phyloP scores from a whole-genome alignment of 768 basidiomycete species.

The Russula olivacea region DNA sequence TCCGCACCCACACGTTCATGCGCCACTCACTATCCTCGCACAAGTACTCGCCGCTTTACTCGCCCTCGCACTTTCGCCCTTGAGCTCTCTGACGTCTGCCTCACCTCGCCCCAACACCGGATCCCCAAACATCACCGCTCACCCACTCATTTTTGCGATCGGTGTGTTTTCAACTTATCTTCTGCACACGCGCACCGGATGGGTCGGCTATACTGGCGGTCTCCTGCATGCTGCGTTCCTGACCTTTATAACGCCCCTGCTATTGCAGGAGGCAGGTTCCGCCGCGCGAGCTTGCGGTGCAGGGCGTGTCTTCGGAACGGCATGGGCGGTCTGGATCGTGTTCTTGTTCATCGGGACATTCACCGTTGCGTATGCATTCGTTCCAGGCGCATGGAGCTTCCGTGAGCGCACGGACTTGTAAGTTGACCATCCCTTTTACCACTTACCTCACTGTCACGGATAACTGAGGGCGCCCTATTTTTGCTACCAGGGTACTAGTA shows the following conservation, averaged over 20 bases:
- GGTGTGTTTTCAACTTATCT: constrained; percentile 49
- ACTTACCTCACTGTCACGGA: background rate
- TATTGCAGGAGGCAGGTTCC: constrained; percentile 45
- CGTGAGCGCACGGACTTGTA: constrained; percentile 74
- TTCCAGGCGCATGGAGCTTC: constrained; percentile 69
- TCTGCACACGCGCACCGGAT: constrained; percentile 57
- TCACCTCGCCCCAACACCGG: background rate
- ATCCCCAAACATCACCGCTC: constrained; percentile 30
- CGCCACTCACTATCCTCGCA: constrained; percentile 58
- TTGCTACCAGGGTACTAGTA: constrained; percentile 42
- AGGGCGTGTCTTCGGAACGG: constrained; percentile 47
- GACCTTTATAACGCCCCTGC: constrained; percentile 54
- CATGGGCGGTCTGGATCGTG: constrained; percentile 55
- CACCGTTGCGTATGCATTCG: constrained; percentile 88
- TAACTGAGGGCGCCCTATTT: background rate
- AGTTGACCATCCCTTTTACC: constrained; percentile 29
- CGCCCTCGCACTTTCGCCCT: constrained; percentile 32
- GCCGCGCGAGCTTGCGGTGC: constrained; percentile 32
- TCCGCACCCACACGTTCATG: constrained; percentile 66
- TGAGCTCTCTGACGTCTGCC: background rate
- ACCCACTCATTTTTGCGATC: constrained; percentile 49
- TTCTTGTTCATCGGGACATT: constrained; percentile 67
- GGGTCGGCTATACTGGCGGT: constrained; percentile 68
- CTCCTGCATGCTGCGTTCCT: constrained; percentile 55
- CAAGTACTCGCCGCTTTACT: constrained; percentile 53